Base-by-base conservation (phyloP, 2,329 filamentous ascomycete genomes). In the Tolypocladium guangdongense region DNA sequence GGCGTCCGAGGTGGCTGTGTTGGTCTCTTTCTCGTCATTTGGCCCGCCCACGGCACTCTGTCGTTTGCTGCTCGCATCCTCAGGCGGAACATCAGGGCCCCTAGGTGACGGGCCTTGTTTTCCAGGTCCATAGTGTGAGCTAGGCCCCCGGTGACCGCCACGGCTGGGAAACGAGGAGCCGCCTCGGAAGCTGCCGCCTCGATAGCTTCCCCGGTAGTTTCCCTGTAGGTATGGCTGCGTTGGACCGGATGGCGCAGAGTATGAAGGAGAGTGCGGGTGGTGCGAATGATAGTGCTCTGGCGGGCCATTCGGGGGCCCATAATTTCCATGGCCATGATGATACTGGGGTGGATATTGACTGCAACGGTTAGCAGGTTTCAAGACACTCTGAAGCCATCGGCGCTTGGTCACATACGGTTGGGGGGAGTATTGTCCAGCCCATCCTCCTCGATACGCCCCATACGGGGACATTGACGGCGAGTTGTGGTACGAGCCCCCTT, bases 91-190 rank as follows among this genome's bases (percentile, higher is more conserved):
- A 22, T 57, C 52, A 20, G 55, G 48, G 33, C 51, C 58, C 50
- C 61, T 58, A 41, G 59, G 52, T 12, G 59, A 49, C n/a, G 55
- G 56, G 3, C 57, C 59, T 54, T 60, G 58, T 18, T 57, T 61
- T 35, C 53, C 54, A 7, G 82, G 77, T 53, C 80, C 86, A 86
- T 88, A 91, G 47, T 89, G 87, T 2, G 74, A 86, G 80, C 70
- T 84, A 73, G 57, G 74, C 37, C 83, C 82, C 51, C 85, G 78
- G 55, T 78, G 74, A 30, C 71, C 71, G 41, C 76, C 76, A 49
- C 81, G 74, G 33, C 71, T 72, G 48, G 73, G 61, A 62, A 78
- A 82, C 53, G 81, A 76, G 10, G 43, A 7, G 55, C 77, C 80
- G 37, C 83, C 83, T 51, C 85, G 78, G 62, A 83, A 86, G 18